Evolutionary conservation across 768 basidiomycete species (phyloP).

Genomic region (Tricholoma flavovirens): DNA sequence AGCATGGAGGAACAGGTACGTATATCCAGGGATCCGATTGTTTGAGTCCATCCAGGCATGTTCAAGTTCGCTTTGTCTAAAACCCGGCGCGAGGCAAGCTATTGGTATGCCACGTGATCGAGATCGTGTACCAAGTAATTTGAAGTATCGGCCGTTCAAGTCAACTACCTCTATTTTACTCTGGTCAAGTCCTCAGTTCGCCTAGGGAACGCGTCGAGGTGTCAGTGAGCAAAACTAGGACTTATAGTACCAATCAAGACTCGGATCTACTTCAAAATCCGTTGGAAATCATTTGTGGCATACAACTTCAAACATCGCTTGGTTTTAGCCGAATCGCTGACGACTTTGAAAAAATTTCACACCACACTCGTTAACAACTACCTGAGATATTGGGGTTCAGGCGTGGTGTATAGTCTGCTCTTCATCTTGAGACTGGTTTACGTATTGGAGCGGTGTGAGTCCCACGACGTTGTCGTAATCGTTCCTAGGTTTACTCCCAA

Average conservation of each 20-base stretch:
- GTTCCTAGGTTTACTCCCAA: background rate
- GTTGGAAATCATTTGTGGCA: background rate
- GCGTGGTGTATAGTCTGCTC: no score
- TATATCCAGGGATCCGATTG: background rate
- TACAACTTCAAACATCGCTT: background rate
- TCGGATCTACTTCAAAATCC: background rate
- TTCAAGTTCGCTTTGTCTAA: background rate
- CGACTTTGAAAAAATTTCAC: background rate
- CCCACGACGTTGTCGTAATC: background rate
- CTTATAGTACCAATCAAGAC: background rate
- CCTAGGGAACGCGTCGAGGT: background rate
- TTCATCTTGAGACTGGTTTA: background rate
- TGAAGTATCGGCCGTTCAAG: no score
- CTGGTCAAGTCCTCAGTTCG: background rate
- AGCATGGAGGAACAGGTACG: background rate
- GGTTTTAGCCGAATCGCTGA: background rate
- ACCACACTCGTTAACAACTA: background rate
- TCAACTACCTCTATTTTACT: no score
- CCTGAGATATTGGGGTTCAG: background rate
- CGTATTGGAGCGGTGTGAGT: background rate
- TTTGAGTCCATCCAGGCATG: background rate
- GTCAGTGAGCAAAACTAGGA: background rate
- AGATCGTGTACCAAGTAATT: background rate
- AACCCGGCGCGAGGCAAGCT: background rate
- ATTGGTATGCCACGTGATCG: constrained; percentile 1